A percentile compares a stretch with the other conserved stretches of the same genome.
Conservation (phyloP, 1,284 basidiomycete species). For the Entoloma clypeatum region DNA sequence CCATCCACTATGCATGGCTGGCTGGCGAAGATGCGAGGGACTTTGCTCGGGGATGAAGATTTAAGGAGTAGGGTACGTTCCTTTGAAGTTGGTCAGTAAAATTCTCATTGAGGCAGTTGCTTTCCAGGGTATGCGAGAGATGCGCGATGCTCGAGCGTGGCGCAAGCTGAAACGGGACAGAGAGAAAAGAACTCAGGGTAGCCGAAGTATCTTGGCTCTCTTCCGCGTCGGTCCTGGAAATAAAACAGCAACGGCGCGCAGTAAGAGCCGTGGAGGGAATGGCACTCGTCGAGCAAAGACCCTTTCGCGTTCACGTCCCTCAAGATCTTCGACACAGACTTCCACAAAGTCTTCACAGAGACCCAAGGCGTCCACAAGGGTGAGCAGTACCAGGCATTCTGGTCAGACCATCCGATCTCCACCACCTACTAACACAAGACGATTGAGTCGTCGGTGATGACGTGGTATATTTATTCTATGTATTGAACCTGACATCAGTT, state of each 20-base stretch:
- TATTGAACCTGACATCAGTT: background rate
- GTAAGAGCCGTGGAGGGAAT: conserved; percentile 5
- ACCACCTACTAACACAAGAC: conserved; percentile 2
- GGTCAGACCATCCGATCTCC: conserved; percentile 9
- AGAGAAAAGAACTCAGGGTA: conserved; percentile 21
- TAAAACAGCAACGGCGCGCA: conserved; percentile 8
- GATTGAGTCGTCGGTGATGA: conserved; percentile 3
- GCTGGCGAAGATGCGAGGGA: conserved; percentile 76
- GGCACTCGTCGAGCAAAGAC: conserved; percentile 11
- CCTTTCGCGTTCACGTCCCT: conserved; percentile 12
- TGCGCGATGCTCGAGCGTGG: conserved; percentile 33
- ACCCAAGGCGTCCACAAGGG: too few relatives aligned
- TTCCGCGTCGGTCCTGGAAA: conserved; percentile 23
- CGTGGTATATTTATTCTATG: background rate
- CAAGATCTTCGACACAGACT: too few relatives aligned
- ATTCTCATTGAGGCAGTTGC: too few relatives aligned
- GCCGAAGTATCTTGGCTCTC: conserved; percentile 29
- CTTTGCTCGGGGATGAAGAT: conserved; percentile 61
- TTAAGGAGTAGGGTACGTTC: conserved; percentile 45
- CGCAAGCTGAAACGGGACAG: conserved; percentile 25
- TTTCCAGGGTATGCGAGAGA: conserved; percentile 51
- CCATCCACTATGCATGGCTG: conserved; percentile 71
- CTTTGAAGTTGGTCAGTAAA: background rate
- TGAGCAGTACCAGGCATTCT: too few relatives aligned
- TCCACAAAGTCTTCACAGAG: too few relatives aligned